Base-by-base conservation (phyloP, 306 rosid genomes). In the Malus orientalis region DNA sequence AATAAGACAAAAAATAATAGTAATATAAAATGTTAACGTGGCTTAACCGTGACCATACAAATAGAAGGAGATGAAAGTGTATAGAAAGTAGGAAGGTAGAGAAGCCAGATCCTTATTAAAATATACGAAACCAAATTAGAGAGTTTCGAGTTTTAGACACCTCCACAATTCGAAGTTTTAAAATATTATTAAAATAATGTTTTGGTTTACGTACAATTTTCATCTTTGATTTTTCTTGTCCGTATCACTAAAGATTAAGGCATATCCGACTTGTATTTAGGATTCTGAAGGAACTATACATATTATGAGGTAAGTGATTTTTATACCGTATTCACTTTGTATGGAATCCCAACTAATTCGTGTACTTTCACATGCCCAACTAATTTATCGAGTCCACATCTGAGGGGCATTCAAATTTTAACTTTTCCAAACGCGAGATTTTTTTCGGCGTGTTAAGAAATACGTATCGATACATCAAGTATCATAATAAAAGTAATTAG, bases 381-480 rank as follows among this genome's bases (percentile, higher is more conserved):
- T 49, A 70, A 49, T 49, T 25, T 14, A 1, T 23, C 29, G 4
- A 57, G 13, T 9, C 2, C 62, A 57, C 62, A 57, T 57, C 58
- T 18, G 23, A 3, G 9, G 59, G 29, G 14, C 62, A 40, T 40
- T 9, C 45, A 36, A 36, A 36, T 36, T 36, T 36, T 36, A 6
- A 36, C 40, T 36, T 36, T 36, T 36, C 0, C 0, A 38, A 7
- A 38, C 0, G 42, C 2, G 0, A 38, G 2, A 7, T 6, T 38
- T 38, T 36, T 38, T 38, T 0, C 2, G 6, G 0, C 42, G 2
- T 36, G 40, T 6, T 6, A 1, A 2, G 0, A 36, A 1, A 6
- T 0, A 36, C 2, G 8, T 36, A 0, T 36, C 0, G 0, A 38
- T 38, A 6, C 40, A 6, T 36, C 2, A 1, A 36, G 2, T 7